Conservation (phyloP, 441 rosid species). For the Erodium texanum region DNA sequence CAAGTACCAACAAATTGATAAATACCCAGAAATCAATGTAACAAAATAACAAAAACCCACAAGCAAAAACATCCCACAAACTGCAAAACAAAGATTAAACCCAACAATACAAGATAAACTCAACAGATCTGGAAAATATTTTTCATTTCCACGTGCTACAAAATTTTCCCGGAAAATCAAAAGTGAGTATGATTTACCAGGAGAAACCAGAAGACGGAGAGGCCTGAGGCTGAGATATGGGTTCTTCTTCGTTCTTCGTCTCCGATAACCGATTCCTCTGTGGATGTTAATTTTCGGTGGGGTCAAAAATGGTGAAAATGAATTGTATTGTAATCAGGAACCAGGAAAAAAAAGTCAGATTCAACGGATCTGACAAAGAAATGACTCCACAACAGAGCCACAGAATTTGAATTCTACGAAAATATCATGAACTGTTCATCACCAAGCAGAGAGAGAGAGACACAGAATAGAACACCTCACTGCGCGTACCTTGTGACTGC, state of each 20-base stretch:
- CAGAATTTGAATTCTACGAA: neutral
- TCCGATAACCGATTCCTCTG: neutral
- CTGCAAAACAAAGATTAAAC: neutral
- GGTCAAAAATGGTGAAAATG: neutral
- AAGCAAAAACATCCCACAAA: neutral
- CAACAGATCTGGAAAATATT: neutral
- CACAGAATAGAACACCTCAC: neutral
- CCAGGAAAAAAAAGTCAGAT: neutral
- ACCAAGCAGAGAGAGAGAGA: neutral
- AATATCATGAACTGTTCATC: neutral
- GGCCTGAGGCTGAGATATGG: neutral
- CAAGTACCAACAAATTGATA: neutral
- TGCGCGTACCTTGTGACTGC: neutral
- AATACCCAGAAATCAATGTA: neutral
- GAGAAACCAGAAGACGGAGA: neutral
- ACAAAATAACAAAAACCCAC: slow-evolving; percentile 4
- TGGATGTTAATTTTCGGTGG: neutral
- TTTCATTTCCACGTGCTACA: neutral
- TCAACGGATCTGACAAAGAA: neutral
- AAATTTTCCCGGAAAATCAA: neutral
- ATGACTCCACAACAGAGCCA: neutral
- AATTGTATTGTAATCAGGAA: neutral
- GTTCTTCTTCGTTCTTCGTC: neutral
- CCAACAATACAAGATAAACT: neutral
- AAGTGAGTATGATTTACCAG: neutral